Percentiles rank a stretch among this genome's conserved stretches.
Conservation (phyloP, 208 protist genomes). For the Leishmania braziliensis region DNA sequence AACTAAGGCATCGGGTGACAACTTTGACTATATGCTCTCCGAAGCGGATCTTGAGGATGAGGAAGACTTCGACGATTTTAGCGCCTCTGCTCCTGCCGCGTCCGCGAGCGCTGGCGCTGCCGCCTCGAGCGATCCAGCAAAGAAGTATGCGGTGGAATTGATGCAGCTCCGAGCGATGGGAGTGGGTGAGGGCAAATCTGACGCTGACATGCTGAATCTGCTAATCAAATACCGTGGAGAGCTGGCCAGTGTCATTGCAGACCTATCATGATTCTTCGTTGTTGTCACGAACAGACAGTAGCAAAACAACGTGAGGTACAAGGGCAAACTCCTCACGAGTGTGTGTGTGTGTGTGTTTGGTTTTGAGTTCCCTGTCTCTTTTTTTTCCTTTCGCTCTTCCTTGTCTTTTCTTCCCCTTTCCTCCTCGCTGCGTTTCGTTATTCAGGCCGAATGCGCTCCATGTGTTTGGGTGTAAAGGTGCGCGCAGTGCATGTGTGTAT, state of each 20-base stretch:
- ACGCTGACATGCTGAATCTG: slow-evolving; percentile 67
- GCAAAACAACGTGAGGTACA: neutral
- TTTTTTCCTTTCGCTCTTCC: neutral
- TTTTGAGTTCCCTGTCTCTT: neutral
- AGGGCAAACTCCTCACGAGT: neutral
- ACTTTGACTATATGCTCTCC: slow-evolving; percentile 31
- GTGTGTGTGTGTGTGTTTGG: neutral
- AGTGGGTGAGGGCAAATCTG: slow-evolving; percentile 55
- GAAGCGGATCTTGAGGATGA: slow-evolving; percentile 41
- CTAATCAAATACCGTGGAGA: slow-evolving; percentile 73
- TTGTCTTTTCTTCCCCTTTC: neutral
- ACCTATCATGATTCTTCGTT: slow-evolving; percentile 29
- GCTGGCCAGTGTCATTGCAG: slow-evolving; percentile 66
- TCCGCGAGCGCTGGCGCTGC: neutral
- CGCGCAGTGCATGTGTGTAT: neutral
- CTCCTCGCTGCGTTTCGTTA: too few species aligned
- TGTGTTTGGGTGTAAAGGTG: too few species aligned
- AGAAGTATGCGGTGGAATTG: slow-evolving; percentile 69
- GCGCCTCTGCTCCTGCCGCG: slow-evolving; percentile 5
- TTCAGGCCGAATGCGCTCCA: too few species aligned
- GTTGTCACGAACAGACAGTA: neutral
- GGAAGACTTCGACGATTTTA: slow-evolving; percentile 56
- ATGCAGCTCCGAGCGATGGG: slow-evolving; percentile 73
- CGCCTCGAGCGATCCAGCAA: slow-evolving; percentile 6
- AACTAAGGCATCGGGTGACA: slow-evolving; percentile 24